A percentile compares a stretch with the other conserved stretches of the same genome.
These are phyloP conservation scores for Boletus pseudo-olivaceus DNA, from an alignment of 768 basidiomycete genomes.

Conservation along the genomic window DNA sequence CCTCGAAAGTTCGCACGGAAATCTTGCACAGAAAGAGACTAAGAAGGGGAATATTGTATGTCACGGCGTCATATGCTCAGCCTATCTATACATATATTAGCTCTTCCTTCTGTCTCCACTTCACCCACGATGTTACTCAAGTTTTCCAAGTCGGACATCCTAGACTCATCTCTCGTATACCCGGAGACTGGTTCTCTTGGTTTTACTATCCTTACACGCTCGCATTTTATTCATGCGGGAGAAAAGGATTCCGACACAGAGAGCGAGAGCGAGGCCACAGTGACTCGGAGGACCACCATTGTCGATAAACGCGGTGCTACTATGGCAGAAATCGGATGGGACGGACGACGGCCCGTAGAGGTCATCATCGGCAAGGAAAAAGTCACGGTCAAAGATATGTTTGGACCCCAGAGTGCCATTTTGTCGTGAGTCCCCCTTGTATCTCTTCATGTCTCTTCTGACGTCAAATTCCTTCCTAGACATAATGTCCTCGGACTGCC, in stretches of 20 bases:
- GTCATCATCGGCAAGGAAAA: slow-evolving; percentile 50
- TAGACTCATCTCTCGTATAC: slow-evolving; percentile 52
- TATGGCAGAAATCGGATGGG: slow-evolving; percentile 52
- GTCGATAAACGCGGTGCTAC: slow-evolving; percentile 38
- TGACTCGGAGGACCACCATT: slow-evolving; percentile 42
- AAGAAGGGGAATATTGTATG: neutral
- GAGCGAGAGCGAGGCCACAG: slow-evolving; percentile 21
- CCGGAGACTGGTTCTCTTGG: slow-evolving; percentile 47
- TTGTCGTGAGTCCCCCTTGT: slow-evolving; percentile 43
- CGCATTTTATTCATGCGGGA: slow-evolving; percentile 28
- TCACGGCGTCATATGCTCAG: neutral
- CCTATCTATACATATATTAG: neutral
- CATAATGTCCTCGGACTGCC: slow-evolving; percentile 59
- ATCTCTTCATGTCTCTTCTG: neutral
- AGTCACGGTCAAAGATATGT: slow-evolving; percentile 50
- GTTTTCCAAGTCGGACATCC: slow-evolving; percentile 56
- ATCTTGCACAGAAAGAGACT: neutral
- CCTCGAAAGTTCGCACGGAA: slow-evolving; percentile 4
- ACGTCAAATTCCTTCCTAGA: slow-evolving; percentile 28
- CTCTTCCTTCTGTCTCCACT: neutral
- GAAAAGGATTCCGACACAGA: slow-evolving; percentile 30
- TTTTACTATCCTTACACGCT: slow-evolving; percentile 47
- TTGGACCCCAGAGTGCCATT: slow-evolving; percentile 52
- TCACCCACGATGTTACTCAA: slow-evolving; percentile 47
- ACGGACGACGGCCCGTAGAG: slow-evolving; percentile 46